Evolutionary conservation across 75 land plant genomes (phyloP), one percentile per base, ranked within the genome.

Genomic region (Sequoia sempervirens): DNA sequence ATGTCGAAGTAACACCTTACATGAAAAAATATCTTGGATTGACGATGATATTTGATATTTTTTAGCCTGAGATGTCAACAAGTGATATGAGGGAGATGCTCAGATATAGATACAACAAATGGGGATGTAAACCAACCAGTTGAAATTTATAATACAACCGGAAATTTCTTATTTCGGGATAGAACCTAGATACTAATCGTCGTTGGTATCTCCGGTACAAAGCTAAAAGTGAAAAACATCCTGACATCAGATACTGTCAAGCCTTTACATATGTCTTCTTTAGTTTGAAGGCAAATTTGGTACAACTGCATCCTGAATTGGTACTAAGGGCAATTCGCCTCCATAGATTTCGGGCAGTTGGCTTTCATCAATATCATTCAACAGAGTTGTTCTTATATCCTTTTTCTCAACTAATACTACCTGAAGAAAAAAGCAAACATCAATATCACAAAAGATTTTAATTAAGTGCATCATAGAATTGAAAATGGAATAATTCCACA

Each of bases 401-500:
- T 87, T 72, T 8, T 85, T 70, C 32, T 85, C 87, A 70, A 87
- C 83, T 50, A 87, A 81, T 4, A 81, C 28, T 30, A 96, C 88
- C 98, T 96, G 93, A 86, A 86, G 23, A 32, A 40, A 64, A 61
- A 32, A 86, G 9, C 7, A 40, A 82, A 30, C 82, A 38, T 47
- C 26, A 30, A 68, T 9, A 26, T 68, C 28, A 68, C 8, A 68
- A 68, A 23, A 1, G 32, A 34, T 8, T 68, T 68, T 68, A 68
- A 30, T 68, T 68, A 68, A 9, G 72, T 30, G 28, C n/a, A 28
- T 23, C 72, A 23, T n/a, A 28, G 72, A 26, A 23, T 34, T 40
- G 32, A 79, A 79, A 79, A 9, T 26, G 36, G 37, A 26, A 40
- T 32, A 56, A 45, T 41, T 30, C 47, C 37, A 34, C 50, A 45